Conservation (phyloP, 164 flowering plant genomes). For the Nymphaea thermarum region DNA sequence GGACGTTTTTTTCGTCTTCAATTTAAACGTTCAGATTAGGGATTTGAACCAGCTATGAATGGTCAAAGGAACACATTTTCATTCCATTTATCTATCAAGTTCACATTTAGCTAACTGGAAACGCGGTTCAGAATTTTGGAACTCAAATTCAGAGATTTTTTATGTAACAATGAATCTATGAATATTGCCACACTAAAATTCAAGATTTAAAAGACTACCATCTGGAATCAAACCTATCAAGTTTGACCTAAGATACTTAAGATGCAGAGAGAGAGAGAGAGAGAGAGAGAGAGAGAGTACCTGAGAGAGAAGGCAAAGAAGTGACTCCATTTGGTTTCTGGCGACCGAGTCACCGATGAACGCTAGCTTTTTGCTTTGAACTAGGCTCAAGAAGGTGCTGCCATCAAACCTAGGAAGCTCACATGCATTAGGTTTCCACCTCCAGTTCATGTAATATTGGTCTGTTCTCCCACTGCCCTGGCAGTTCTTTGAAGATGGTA, state of each 20-base stretch:
- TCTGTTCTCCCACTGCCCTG: slow-evolving; percentile 26
- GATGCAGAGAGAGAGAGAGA: background rate
- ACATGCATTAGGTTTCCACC: slow-evolving; percentile 38
- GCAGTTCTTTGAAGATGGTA: slow-evolving; percentile 25
- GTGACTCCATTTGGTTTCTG: slow-evolving; percentile 37
- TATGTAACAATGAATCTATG: too few relatives aligned
- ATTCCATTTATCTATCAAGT: too few relatives aligned
- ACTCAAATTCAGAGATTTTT: too few relatives aligned
- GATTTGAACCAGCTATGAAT: too few relatives aligned
- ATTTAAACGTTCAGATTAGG: too few relatives aligned
- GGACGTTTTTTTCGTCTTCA: too few relatives aligned
- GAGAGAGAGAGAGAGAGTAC: slow-evolving; percentile 5
- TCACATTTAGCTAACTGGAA: too few relatives aligned
- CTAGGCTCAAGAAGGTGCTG: slow-evolving; percentile 11
- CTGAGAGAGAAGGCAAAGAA: slow-evolving; percentile 32
- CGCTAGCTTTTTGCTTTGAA: slow-evolving; percentile 24
- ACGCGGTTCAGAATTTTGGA: too few relatives aligned
- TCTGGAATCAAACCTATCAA: too few relatives aligned
- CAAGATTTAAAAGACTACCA: too few relatives aligned
- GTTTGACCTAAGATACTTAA: background rate
- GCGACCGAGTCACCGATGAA: slow-evolving; percentile 36
- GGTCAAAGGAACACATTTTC: too few relatives aligned
- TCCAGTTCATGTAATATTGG: slow-evolving; percentile 22
- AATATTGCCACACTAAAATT: too few relatives aligned
- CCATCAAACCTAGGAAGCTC: slow-evolving; percentile 24